Conservation (phyloP, 768 basidiomycete species). For the Calocybe indica region DNA sequence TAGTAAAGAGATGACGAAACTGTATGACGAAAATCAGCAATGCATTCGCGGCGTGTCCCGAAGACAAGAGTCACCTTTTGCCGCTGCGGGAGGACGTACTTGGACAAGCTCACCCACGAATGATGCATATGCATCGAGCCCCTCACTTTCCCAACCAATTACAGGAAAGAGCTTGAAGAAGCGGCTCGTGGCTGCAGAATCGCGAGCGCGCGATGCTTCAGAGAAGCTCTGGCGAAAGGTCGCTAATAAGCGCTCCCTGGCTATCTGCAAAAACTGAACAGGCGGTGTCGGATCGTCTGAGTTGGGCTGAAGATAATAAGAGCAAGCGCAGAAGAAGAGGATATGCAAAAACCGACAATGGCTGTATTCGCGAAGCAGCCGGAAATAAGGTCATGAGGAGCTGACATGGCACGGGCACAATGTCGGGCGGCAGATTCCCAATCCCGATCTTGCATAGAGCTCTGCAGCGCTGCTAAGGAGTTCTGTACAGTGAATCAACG, state of each 20-base stretch:
- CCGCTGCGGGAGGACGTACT: constrained; percentile 67
- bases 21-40: constrained; percentile 23
- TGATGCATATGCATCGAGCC: constrained; percentile 84
- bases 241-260: constrained; percentile 67
- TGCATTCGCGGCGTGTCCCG: constrained; percentile 4
- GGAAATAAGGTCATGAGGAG: constrained; percentile 71
- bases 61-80: constrained; percentile 57
- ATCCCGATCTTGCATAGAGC: constrained; percentile 79
- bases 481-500: constrained; percentile 18
- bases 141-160: constrained; percentile 91
- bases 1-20: constrained; percentile 93
- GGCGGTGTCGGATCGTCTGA: constrained; percentile 85
- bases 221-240: constrained; percentile 81
- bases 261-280: constrained; percentile 69
- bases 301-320: constrained; percentile 61
- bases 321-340: not conserved
- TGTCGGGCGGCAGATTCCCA: constrained; percentile 95
- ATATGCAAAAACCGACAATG: constrained; percentile 54
- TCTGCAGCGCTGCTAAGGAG: constrained; percentile 42
- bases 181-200: constrained; percentile 82
- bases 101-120: constrained; percentile 92
- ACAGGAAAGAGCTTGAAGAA: constrained; percentile 97
- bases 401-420: constrained; percentile 85
- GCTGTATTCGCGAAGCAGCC: constrained; percentile 83
- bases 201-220: constrained; percentile 71